Base-by-base conservation (phyloP, 2,329 filamentous ascomycete species). In the Ophiocordyceps polyrhachis-furcata region DNA sequence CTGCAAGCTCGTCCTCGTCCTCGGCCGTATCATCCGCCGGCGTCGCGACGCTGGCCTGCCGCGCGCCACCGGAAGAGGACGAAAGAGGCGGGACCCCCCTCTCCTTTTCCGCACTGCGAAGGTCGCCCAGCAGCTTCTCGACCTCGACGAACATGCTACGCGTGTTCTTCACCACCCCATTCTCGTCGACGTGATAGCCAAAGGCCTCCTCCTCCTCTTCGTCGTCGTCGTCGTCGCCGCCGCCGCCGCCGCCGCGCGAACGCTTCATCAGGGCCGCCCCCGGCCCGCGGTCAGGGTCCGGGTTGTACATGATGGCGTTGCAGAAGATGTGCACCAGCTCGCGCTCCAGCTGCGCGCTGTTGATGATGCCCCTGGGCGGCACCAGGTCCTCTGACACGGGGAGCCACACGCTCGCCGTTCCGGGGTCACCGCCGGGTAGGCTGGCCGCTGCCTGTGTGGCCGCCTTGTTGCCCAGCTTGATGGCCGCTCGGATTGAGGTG, bases 281-380 rank as follows among this genome's bases (percentile, higher is more conserved):
- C 11, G 81, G 76, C 0, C 82, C 81, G 23, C 80, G 74, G 51
- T 83, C 70, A 0, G 81, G 79, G 49, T 93, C 85, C 0, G 83
- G 79, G 54, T 96, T 96, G 68, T 94, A 98, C 91, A 98, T 96
- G 62, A 95, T 83, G 17, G 91, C 89, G 56, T 96, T 96, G 52
- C 87, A 86, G 60, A 96, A 94, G 84, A 96, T 95, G 54, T 93
- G 83, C 53, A 93, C 85, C 12, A 96, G 68, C 59, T 96, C 89
- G 51, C 87, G 85, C 62, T 96, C 89, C 15, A 96, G 71, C 59
- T 96, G 91, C 1, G 82, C 78, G 43, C 83, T 88, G 61, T 96
- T 96, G 61, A 96, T 84, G 53, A 96, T 94, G 19, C 80, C 85
- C 53, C 79, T 84, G 0, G 91, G 89, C 2, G 89, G 85, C 2